Conservation (phyloP, 2,329 filamentous ascomycete species). For the Aspergillus novoparasiticus region DNA sequence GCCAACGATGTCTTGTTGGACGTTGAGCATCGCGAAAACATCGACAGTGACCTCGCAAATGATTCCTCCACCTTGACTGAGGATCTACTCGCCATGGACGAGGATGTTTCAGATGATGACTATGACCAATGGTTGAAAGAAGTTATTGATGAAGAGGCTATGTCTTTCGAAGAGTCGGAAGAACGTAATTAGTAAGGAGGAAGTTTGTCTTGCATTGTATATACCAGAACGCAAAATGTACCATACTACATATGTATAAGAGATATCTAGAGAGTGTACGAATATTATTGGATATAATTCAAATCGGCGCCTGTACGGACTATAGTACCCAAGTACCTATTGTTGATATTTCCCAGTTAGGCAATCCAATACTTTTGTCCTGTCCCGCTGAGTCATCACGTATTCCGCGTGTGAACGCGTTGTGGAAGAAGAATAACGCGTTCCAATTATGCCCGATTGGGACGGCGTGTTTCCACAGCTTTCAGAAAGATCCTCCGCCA, state of each 20-base stretch:
- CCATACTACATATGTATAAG: constrained; percentile 5
- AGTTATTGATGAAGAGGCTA: neutral
- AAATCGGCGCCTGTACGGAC: neutral
- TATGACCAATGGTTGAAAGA: neutral
- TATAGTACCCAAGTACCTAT: neutral
- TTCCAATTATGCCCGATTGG: constrained; percentile 39
- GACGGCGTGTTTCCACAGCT: constrained; percentile 25
- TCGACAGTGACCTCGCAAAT: neutral
- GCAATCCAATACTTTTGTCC: neutral
- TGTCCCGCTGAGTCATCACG: constrained; percentile 1
- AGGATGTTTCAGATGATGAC: neutral
- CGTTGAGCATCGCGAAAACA: constrained; percentile 10
- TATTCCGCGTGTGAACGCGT: constrained; percentile 17
- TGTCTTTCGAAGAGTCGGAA: neutral
- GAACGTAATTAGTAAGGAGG: neutral
- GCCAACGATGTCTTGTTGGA: constrained; percentile 24
- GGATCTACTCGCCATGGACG: constrained; percentile 1
- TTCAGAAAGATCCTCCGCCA: constrained; percentile 26
- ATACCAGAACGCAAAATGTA: constrained; percentile 9
- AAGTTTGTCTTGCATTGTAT: constrained; percentile 5
- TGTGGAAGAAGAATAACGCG: constrained; percentile 23
- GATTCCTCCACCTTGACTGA: neutral
- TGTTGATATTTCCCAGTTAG: neutral
- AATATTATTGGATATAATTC: constrained; percentile 2
- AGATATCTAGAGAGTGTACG: neutral